Conservation (phyloP, 2,329 filamentous ascomycete species). For the Lachnellula hyalina region DNA sequence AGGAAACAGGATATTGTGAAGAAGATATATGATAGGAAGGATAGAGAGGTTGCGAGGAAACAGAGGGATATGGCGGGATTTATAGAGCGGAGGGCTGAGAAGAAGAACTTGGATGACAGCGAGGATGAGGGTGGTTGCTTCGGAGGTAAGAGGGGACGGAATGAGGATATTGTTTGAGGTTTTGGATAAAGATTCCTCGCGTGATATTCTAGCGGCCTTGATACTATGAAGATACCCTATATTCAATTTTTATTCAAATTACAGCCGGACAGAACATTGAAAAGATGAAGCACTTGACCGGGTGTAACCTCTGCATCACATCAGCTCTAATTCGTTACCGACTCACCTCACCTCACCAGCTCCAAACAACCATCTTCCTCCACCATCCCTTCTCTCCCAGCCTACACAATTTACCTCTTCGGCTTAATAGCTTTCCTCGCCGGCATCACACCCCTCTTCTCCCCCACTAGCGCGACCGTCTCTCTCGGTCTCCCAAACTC, state of each 20-base stretch:
- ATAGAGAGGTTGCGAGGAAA: not conserved
- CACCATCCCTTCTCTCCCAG: not conserved
- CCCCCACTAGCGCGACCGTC: not conserved
- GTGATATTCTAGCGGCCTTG: no score
- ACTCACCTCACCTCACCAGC: not conserved
- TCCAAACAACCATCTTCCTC: not conserved
- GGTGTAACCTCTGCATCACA: not conserved
- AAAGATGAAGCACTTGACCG: no score
- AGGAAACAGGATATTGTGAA: not conserved
- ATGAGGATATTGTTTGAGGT: not conserved
- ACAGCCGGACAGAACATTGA: no score
- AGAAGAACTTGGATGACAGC: not conserved
- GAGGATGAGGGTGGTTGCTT: not conserved
- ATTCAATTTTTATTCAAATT: no score
- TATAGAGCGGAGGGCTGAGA: not conserved
- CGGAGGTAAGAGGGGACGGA: not conserved
- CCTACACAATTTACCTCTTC: not conserved
- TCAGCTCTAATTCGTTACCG: not conserved
- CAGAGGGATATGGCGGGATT: not conserved
- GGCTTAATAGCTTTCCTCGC: not conserved
- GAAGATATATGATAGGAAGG: not conserved
- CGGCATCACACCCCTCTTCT: not conserved
- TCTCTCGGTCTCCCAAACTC: not conserved
- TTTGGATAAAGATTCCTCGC: not conserved
- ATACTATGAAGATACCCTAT: no score